Percentiles rank a stretch among this genome's conserved stretches.
Conservation (phyloP, 1,139 yeast genomes). For the Candida glucosophila region DNA sequence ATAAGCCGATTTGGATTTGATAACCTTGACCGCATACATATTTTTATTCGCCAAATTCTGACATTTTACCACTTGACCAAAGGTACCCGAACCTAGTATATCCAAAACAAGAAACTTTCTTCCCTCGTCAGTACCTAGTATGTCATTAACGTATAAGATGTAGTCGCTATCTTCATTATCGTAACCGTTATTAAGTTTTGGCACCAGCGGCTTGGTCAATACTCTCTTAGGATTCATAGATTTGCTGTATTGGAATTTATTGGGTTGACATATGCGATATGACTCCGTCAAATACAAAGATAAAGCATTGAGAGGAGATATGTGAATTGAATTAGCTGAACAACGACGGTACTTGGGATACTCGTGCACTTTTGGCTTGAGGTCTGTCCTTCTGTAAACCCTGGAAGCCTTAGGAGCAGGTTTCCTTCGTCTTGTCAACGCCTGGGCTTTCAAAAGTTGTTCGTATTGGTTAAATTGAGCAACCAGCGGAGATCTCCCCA, state of each 20-base stretch:
- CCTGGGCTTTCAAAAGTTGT: conserved; percentile 20
- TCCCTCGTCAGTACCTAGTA: conserved; percentile 82
- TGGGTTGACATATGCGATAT: conserved; percentile 79
- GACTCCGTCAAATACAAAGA: conserved; percentile 74
- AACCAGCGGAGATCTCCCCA: conserved; percentile 27
- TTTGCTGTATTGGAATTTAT: conserved; percentile 69
- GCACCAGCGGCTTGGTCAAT: conserved; percentile 86
- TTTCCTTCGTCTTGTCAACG: conserved; percentile 12
- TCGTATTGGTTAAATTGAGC: conserved; percentile 33
- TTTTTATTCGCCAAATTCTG: conserved; percentile 85
- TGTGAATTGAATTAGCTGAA: conserved; percentile 64
- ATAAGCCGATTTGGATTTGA: conserved; percentile 87
- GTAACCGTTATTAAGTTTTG: conserved; percentile 68
- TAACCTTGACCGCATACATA: conserved; percentile 89
- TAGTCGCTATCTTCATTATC: conserved; percentile 91
- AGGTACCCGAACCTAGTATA: conserved; percentile 91
- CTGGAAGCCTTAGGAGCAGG: conserved; percentile 33
- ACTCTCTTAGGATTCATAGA: conserved; percentile 87
- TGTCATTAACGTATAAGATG: conserved; percentile 87
- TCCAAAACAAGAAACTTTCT: conserved; percentile 83
- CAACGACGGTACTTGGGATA: conserved; percentile 79
- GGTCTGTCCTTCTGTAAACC: conserved; percentile 40
- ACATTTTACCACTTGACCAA: conserved; percentile 97
- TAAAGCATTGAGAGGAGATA: conserved; percentile 81
- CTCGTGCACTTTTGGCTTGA: conserved; percentile 53